phyloP scores from a whole-genome alignment of 1,284 basidiomycete genomes.

The Amylostereum chailletii region DNA sequence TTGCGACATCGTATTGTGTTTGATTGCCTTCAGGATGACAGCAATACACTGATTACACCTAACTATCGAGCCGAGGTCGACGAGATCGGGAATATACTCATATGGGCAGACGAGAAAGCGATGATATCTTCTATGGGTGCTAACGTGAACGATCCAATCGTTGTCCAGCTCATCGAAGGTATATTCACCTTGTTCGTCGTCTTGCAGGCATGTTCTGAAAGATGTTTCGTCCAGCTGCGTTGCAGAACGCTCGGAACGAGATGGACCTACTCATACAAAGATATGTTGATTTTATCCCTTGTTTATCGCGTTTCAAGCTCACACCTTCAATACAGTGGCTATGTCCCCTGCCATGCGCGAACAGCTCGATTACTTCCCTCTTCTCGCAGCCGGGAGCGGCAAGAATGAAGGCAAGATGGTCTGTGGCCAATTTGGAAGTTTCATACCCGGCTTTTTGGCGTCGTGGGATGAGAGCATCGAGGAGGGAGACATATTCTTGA shows the following conservation, averaged over 20 bases:
- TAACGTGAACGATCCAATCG: constrained; percentile 15
- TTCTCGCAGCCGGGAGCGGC: constrained; percentile 22
- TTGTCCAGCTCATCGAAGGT: constrained; percentile 22
- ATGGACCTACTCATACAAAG: constrained; percentile 22
- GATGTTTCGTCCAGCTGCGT: constrained; percentile 8
- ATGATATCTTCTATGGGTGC: background rate
- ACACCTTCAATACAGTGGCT: constrained; percentile 8
- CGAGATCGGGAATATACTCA: constrained; percentile 19
- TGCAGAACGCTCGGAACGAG: constrained; percentile 21
- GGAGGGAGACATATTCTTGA: constrained; percentile 21
- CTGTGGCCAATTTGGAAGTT: constrained; percentile 21
- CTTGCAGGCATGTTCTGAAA: too few species aligned
- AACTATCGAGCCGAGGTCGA: constrained; percentile 21
- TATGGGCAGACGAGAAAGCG: constrained; percentile 15
- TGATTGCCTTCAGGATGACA: background rate
- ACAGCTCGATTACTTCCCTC: constrained; percentile 21
- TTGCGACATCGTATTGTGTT: too few species aligned
- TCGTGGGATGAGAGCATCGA: constrained; percentile 21
- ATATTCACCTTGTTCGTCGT: too few species aligned
- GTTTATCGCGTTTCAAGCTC: background rate
- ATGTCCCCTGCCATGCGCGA: constrained; percentile 25
- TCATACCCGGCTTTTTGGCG: constrained; percentile 18
- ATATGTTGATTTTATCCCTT: background rate
- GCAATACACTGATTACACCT: constrained; percentile 16
- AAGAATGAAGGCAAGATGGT: constrained; percentile 22